Base-by-base conservation (phyloP, 2,329 filamentous ascomycete genomes). In the Pseudocercospora pini-densiflorae region DNA sequence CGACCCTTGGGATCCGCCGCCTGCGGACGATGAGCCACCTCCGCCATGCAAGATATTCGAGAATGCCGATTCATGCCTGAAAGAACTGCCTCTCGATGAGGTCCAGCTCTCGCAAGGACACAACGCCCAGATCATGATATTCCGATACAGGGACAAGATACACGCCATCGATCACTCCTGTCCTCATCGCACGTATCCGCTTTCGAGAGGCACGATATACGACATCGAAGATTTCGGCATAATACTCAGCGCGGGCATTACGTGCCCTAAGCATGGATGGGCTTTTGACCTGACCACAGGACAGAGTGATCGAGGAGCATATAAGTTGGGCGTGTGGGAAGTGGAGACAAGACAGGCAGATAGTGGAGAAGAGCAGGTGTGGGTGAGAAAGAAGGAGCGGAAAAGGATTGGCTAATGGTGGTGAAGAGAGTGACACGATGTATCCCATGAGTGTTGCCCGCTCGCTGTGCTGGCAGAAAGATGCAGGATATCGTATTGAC, bases 201-300 rank as follows among this genome's bases (percentile, higher is more conserved):
- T 92, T 1, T 90, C 88, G 0, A 83, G 86, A 51, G 89, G 87
- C 0, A 84, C 78, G 0, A 81, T 88, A 0, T 91, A 91, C 65
- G 90, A 92, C 62, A 91, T 92, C 71, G 90, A 92, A 70, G 90
- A 92, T 67, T 92, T 91, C 74, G 89, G 90, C 0, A 79, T 90
- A 2, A 81, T 84, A 4, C 76, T 90, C 6, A 89, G 87, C 62
- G 83, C 87, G 0, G 90, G 89, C 0, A 79, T 92, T 3, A 85
- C 83, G 0, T 92, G 90, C 75, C 88, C 89, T 0, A 90, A 90
- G 68, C 89, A 92, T 68, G 86, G 82, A 4, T 92, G 90, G 90
- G 89, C 88, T 0, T 92, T 92, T 76, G 90, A 92, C 73, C 72
- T 92, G 2, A 86, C 87, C 61, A 86, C 89, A 0, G 90, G 90